These are phyloP conservation scores for Alliaria petiolata DNA, from an alignment of 345 rosid genomes.

Conservation along the genomic window DNA sequence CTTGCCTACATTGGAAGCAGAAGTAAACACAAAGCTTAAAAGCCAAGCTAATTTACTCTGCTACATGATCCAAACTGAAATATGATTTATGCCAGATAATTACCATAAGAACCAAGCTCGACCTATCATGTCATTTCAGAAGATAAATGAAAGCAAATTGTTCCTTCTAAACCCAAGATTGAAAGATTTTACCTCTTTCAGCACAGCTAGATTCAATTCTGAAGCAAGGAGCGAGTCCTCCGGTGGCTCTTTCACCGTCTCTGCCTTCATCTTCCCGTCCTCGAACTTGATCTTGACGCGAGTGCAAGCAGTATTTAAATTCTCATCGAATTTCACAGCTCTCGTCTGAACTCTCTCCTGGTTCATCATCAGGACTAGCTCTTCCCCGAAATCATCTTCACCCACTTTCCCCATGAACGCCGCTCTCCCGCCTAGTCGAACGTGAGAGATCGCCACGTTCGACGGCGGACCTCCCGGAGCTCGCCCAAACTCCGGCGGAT, in stretches of 20 bases:
- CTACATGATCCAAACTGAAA: background rate
- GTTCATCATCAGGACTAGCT: conserved; percentile 75
- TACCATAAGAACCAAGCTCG: background rate
- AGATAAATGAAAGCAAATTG: background rate
- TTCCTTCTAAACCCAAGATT: background rate
- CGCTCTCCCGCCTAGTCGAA: conserved; percentile 84
- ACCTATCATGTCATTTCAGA: background rate
- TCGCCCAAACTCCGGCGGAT: conserved; percentile 82
- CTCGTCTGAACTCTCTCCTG: conserved; percentile 86
- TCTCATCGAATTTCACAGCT: conserved; percentile 62
- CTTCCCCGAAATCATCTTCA: conserved; percentile 62
- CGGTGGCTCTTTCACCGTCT: conserved; percentile 62
- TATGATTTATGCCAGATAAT: background rate
- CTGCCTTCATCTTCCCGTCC: conserved; percentile 66
- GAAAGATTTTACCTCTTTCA: conserved; percentile 65
- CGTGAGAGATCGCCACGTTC: conserved; percentile 84
- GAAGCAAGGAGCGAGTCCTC: conserved; percentile 71
- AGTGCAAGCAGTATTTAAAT: conserved; percentile 56
- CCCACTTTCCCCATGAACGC: conserved; percentile 96
- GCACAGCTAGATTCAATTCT: conserved; percentile 69
- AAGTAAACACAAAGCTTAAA: background rate
- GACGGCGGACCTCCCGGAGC: conserved; percentile 88
- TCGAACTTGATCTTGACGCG: conserved; percentile 63
- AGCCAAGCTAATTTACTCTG: background rate
- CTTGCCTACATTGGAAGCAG: conserved; percentile 57